Percentiles rank a stretch among this genome's conserved stretches.
phyloP scores from a whole-genome alignment of 805 yeast species.

The Metschnikowia anglica region DNA sequence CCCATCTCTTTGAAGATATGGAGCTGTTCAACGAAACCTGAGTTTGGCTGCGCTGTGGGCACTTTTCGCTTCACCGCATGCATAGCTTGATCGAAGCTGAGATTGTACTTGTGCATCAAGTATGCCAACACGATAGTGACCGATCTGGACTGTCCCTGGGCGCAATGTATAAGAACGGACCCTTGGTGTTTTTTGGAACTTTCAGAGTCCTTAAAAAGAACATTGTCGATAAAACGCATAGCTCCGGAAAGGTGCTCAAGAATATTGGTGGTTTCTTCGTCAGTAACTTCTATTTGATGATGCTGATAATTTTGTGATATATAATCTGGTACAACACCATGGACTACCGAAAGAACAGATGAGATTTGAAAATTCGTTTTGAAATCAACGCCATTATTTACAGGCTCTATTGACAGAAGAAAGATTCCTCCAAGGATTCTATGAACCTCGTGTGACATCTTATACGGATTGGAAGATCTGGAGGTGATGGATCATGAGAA shows the following conservation, averaged over 20 bases:
- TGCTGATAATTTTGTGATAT: slow-evolving; percentile 49
- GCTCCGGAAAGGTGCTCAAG: slow-evolving; percentile 59
- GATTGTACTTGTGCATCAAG: slow-evolving; percentile 52
- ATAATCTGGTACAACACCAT: slow-evolving; percentile 57
- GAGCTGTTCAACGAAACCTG: slow-evolving; percentile 71
- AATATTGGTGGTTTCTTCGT: slow-evolving; percentile 65
- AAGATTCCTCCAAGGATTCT: slow-evolving; percentile 80
- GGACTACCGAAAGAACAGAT: slow-evolving; percentile 69
- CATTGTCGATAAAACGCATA: slow-evolving; percentile 64
- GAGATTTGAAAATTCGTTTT: slow-evolving; percentile 55
- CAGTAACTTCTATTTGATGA: slow-evolving; percentile 69
- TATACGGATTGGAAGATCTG: slow-evolving; percentile 1
- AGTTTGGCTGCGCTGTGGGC: slow-evolving; percentile 65
- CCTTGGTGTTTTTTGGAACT: slow-evolving; percentile 32
- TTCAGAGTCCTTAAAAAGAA: slow-evolving; percentile 44
- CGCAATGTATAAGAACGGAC: slow-evolving; percentile 51
- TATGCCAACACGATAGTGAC: slow-evolving; percentile 47
- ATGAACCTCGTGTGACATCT: slow-evolving; percentile 22
- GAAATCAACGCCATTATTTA: slow-evolving; percentile 48
- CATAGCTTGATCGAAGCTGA: slow-evolving; percentile 59
- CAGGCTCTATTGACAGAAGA: slow-evolving; percentile 70
- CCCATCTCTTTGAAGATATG: slow-evolving; percentile 50
- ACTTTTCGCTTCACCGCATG: slow-evolving; percentile 73
- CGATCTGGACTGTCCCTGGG: slow-evolving; percentile 53
- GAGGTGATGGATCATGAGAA: neutral